Evolutionary conservation across 495 filamentous ascomycete genomes (phyloP).

Genomic region (Aspergillus nidulans): DNA sequence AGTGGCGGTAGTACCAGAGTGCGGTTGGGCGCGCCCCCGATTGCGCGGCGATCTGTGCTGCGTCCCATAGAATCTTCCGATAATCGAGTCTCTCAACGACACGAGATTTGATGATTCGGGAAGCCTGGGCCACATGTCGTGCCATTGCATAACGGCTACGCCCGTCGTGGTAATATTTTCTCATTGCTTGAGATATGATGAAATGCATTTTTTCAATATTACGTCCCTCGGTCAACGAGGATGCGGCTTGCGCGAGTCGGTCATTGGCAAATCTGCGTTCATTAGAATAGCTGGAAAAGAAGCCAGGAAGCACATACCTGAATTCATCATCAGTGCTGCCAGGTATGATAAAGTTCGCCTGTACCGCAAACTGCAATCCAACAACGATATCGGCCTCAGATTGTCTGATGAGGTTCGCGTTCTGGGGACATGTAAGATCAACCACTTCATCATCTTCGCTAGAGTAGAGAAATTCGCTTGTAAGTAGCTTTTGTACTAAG

Average conservation of each 20-base stretch:
- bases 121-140: conserved; percentile 69
- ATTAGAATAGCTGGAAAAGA: not conserved
- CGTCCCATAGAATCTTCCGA: conserved; percentile 68
- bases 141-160: conserved; percentile 64
- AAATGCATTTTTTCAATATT: conserved; percentile 80
- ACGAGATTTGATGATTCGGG: conserved; percentile 64
- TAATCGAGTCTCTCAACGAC: conserved; percentile 58
- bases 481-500: conserved; percentile 71
- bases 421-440: conserved; percentile 32
- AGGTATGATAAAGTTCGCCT: conserved; percentile 69
- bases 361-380: conserved; percentile 73
- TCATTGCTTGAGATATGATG: conserved; percentile 71
- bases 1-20: conserved; percentile 69
- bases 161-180: conserved; percentile 61
- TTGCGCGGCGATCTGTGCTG: conserved; percentile 69
- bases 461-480: conserved; percentile 60
- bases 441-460: conserved; percentile 28
- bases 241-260: conserved; percentile 71
- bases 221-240: conserved; percentile 60
- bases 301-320: conserved; percentile 28
- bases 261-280: conserved; percentile 71
- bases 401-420: conserved; percentile 29
- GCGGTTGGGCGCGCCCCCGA: conserved; percentile 76
- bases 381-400: conserved; percentile 56
- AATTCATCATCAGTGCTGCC: conserved; percentile 74